Evolutionary conservation across 495 filamentous ascomycete species (phyloP), one percentile per base, ranked within the genome.

Genomic region (Cetradonia linearis): DNA sequence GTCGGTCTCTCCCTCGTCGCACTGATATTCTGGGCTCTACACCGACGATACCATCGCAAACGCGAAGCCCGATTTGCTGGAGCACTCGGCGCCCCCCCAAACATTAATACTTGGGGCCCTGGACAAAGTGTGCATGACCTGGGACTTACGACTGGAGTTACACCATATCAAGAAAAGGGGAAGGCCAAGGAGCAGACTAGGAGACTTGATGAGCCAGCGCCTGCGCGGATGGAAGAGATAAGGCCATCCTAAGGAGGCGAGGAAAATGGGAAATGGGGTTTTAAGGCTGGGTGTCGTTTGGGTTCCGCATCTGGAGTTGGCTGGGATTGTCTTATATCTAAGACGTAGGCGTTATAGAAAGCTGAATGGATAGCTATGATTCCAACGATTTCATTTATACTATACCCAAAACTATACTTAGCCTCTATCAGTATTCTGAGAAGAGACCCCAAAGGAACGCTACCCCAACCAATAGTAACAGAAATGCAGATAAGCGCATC

Each of bases 31-130:
- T 62, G 73, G 36, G 77, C 73, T 70, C 65, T 78, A 25, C 78
- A 78, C 57, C 76, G 77, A 27, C 77, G 76, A 30, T 72, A 78
- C 67, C 74, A 78, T 27, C 62, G 66, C 46, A 56, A 55, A 10
- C 53, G 63, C 20, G 64, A 66, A 40, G 42, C 54, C 4, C 40
- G 55, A 56, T 65, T 56, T 31, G 16, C 58, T 13, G 40, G 55
- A 13, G 65, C 42, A 20, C 47, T 55, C 1, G 60, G 65, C 20
- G 44, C 54, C 9, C 55, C 58, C 27, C 64, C 63, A 2, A 60
- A 68, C 37, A 60, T 68, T 34, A 57, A 37, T 5, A 66, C 66
- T 11, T 68, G 66, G 64, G 66, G 62, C 13, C 66, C 66, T 13
- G 66, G 66, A n/a, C 64, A 65, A 36, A 65, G 62, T 34, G 62